Evolutionary conservation across 179 eudicot genomes (phyloP).

Genomic region (Spergularia azorica): DNA sequence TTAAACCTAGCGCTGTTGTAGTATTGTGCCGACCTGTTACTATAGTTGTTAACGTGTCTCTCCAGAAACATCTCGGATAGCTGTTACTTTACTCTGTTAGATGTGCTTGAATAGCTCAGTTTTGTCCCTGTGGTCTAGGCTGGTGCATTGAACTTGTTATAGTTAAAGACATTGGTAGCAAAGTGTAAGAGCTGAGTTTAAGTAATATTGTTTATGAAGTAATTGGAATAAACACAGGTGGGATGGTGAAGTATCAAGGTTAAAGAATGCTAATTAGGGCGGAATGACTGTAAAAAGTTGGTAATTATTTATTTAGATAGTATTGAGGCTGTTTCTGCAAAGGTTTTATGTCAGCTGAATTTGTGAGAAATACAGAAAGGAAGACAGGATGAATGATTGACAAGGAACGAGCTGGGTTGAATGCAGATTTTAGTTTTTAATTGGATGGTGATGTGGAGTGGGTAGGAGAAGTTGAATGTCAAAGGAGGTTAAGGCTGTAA

Average conservation of each 20-base stretch:
- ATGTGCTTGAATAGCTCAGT: neutral
- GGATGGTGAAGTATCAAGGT: neutral
- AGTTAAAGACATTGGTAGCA: neutral
- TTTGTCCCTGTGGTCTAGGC: neutral
- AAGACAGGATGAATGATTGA: neutral
- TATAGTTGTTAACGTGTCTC: neutral
- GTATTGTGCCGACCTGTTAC: neutral
- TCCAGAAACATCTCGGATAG: neutral
- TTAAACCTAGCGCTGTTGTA: conserved; percentile 11
- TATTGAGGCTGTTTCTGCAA: conserved; percentile 6
- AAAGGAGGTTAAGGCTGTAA: neutral
- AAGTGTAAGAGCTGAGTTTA: neutral
- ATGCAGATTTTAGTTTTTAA: neutral
- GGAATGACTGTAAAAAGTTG: neutral
- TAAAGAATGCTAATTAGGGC: neutral
- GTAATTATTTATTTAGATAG: neutral
- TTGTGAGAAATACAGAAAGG: neutral
- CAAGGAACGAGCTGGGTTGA: neutral
- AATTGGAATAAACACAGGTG: neutral
- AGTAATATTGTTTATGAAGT: neutral
- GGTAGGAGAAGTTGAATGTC: no score
- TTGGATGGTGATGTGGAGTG: neutral
- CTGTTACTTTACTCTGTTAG: neutral
- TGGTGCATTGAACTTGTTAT: neutral
- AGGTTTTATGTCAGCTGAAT: neutral